A percentile compares a stretch with the other conserved stretches of the same genome.
These are phyloP conservation scores for Xylariaceae sp. DNA, from an alignment of 2,329 filamentous ascomycete species.

Conservation along the genomic window DNA sequence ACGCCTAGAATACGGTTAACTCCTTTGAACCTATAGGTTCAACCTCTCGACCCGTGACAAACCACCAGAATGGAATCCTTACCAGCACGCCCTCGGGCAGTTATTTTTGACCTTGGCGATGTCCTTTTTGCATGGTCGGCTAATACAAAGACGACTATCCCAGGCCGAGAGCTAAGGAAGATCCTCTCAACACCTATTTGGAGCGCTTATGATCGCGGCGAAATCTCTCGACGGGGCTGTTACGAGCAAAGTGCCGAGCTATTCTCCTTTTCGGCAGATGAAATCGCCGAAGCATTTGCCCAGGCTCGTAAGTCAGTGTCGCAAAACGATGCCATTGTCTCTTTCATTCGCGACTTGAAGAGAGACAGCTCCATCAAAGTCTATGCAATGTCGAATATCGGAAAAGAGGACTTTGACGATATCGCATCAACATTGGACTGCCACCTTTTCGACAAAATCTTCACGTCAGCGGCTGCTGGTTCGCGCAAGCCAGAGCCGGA, in stretches of 20 bases:
- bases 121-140: slow-evolving; percentile 34
- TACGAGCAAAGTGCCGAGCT: slow-evolving; percentile 23
- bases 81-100: slow-evolving; percentile 2
- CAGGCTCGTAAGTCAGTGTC: slow-evolving; percentile 29
- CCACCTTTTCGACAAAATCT: slow-evolving; percentile 32
- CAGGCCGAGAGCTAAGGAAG: slow-evolving; percentile 19
- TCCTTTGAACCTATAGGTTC: too few species aligned
- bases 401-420: slow-evolving; percentile 26
- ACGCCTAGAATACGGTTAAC: too few species aligned
- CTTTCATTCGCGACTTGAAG: slow-evolving; percentile 22
- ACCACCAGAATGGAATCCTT: neutral
- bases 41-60: too few species aligned
- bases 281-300: slow-evolving; percentile 24
- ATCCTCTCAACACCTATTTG: slow-evolving; percentile 29
- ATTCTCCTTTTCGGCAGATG: slow-evolving; percentile 23
- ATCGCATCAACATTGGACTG: slow-evolving; percentile 19
- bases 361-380: slow-evolving; percentile 19
- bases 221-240: slow-evolving; percentile 26
- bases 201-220: slow-evolving; percentile 28
- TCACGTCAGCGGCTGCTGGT: slow-evolving; percentile 31
- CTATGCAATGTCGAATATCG: slow-evolving; percentile 33
- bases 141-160: slow-evolving; percentile 24
- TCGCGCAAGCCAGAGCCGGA: slow-evolving; percentile 33
- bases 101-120: slow-evolving; percentile 33
- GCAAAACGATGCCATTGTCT: slow-evolving; percentile 24